These are phyloP conservation scores for Flaveria bidentis DNA, from an alignment of 129 eudicot species.

Conservation along the genomic window DNA sequence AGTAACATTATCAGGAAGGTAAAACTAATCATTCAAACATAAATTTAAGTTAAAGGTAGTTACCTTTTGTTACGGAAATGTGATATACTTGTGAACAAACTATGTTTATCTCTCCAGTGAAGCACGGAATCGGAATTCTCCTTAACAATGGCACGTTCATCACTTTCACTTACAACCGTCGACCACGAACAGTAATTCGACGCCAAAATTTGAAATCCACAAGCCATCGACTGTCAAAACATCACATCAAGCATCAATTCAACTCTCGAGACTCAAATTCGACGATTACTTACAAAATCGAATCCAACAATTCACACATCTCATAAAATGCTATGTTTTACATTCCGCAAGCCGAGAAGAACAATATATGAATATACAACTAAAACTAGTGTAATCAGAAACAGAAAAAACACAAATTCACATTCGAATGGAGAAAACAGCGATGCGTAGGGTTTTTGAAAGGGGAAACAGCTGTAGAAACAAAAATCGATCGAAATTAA, in stretches of 20 bases:
- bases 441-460: neutral
- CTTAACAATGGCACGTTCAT: constrained; percentile 24
- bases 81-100: constrained; percentile 1
- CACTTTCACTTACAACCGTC: constrained; percentile 6
- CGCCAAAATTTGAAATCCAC: constrained; percentile 39
- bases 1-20: neutral
- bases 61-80: constrained; percentile 6
- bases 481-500: neutral
- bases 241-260: constrained; percentile 22
- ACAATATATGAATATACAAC: neutral
- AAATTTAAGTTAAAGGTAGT: neutral
- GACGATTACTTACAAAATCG: neutral
- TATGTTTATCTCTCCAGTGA: constrained; percentile 21
- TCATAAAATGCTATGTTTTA: neutral
- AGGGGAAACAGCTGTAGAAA: neutral
- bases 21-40: neutral
- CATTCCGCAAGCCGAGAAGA: neutral
- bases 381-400: neutral
- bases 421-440: neutral
- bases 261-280: neutral
- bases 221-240: constrained; percentile 36
- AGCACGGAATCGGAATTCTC: constrained; percentile 17
- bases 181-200: constrained; percentile 23
- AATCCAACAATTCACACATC: neutral
- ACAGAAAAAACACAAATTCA: neutral